Evolutionary conservation across 164 flowering plant species (phyloP).

Genomic region (Cinnamomum chago): DNA sequence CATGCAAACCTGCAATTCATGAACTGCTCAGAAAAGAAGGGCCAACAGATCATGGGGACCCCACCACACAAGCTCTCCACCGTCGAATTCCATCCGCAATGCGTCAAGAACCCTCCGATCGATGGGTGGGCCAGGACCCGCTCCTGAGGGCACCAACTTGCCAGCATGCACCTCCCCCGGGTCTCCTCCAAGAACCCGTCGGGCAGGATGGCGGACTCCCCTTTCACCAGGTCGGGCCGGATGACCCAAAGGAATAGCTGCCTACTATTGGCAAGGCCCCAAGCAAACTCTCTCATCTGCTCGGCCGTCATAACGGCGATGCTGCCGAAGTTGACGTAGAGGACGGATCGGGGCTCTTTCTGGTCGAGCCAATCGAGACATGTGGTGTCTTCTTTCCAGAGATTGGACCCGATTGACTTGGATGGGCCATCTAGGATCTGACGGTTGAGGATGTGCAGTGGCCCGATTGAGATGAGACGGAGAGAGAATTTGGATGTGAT

Average conservation of each 20-base stretch:
- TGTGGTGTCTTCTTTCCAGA: slow-evolving; percentile 21
- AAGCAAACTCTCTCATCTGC: slow-evolving; percentile 29
- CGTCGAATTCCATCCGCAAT: slow-evolving; percentile 15
- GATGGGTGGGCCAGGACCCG: slow-evolving; percentile 10
- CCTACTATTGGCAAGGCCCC: slow-evolving; percentile 34
- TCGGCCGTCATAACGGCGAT: slow-evolving; percentile 20
- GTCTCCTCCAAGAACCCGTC: slow-evolving; percentile 20
- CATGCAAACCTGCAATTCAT: slow-evolving; percentile 8
- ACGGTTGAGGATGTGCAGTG: not conserved
- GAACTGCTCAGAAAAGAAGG: slow-evolving; percentile 10
- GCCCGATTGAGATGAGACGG: slow-evolving; percentile 1
- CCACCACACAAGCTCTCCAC: slow-evolving; percentile 7
- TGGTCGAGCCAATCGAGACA: slow-evolving; percentile 24
- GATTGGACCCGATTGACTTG: slow-evolving; percentile 1
- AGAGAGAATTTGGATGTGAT: not conserved
- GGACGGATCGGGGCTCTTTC: slow-evolving; percentile 18
- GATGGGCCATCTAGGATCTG: not conserved
- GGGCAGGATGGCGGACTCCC: slow-evolving; percentile 20
- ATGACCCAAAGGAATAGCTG: slow-evolving; percentile 25
- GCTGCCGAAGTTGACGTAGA: slow-evolving; percentile 33
- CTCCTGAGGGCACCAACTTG: slow-evolving; percentile 19
- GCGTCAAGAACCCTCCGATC: slow-evolving; percentile 10
- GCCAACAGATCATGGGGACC: slow-evolving; percentile 14
- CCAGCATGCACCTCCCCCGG: slow-evolving; percentile 17
- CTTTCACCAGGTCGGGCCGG: slow-evolving; percentile 20